Conservation (phyloP, 306 rosid species). For the Sechiopsis laciniata region DNA sequence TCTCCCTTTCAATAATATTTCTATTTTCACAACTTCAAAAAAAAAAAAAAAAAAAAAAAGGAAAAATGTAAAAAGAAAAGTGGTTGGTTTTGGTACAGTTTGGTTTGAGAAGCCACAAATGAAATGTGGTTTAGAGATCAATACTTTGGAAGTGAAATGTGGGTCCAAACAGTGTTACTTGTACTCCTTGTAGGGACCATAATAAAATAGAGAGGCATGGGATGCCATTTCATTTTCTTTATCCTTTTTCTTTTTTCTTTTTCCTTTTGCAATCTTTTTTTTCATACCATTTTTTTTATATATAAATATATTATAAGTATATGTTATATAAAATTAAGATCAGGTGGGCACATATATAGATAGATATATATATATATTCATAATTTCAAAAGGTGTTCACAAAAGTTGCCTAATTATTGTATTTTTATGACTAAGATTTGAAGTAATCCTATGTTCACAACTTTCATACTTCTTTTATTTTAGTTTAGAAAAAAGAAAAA, state of each 20-base stretch:
- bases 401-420: too few species aligned
- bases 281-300: neutral
- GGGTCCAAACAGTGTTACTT: slow-evolving; percentile 11
- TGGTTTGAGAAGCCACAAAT: neutral
- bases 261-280: neutral
- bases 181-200: slow-evolving; percentile 16
- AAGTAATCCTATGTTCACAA: too few species aligned
- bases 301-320: neutral
- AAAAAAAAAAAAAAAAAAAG: too few species aligned
- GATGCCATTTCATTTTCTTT: neutral
- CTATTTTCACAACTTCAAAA: too few species aligned
- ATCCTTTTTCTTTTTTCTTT: neutral
- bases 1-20: neutral
- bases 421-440: too few species aligned
- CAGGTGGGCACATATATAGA: neutral
- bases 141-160: slow-evolving; percentile 7
- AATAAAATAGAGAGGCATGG: neutral
- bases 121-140: slow-evolving; percentile 1
- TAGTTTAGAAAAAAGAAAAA: too few species aligned
- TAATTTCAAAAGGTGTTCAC: too few species aligned
- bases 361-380: too few species aligned
- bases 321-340: neutral
- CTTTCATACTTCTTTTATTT: too few species aligned
- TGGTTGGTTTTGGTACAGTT: neutral
- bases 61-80: neutral